These are phyloP conservation scores for Termitomyces sp. DNA, from an alignment of 768 basidiomycete species.

Conservation along the genomic window DNA sequence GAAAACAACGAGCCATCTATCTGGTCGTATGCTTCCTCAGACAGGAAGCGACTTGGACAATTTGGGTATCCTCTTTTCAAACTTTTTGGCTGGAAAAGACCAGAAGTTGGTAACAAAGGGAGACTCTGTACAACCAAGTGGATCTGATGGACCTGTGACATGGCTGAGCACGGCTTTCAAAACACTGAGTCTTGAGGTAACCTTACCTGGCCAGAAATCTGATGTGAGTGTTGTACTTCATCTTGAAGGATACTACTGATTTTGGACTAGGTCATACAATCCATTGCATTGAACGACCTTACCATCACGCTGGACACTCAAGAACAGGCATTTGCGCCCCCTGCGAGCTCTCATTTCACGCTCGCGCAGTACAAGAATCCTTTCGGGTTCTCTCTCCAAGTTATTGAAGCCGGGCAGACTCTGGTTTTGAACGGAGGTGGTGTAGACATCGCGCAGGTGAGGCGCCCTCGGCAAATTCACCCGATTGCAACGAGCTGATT, in stretches of 20 bases:
- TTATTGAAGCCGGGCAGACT: conserved; percentile 47
- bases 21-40: conserved; percentile 62
- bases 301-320: conserved; percentile 43
- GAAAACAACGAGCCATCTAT: conserved; percentile 43
- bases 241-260: not conserved
- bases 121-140: conserved; percentile 53
- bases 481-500: not conserved
- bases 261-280: conserved; percentile 47
- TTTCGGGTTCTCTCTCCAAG: conserved; percentile 70
- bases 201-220: conserved; percentile 55
- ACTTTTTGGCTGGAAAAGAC: conserved; percentile 58
- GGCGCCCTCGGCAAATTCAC: conserved; percentile 5
- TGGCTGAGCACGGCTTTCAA: conserved; percentile 73
- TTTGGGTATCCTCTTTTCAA: conserved; percentile 60
- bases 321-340: conserved; percentile 52
- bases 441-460: conserved; percentile 46
- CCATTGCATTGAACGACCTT: conserved; percentile 55
- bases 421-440: conserved; percentile 46
- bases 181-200: conserved; percentile 54
- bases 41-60: conserved; percentile 44
- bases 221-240: conserved; percentile 25
- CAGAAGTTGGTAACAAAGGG: conserved; percentile 56
- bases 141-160: conserved; percentile 40
- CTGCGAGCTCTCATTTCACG: conserved; percentile 50
- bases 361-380: conserved; percentile 64